Evolutionary conservation across 179 eudicot species (phyloP), one percentile per base, ranked within the genome.

Genomic region (Heliamphora pulchella): DNA sequence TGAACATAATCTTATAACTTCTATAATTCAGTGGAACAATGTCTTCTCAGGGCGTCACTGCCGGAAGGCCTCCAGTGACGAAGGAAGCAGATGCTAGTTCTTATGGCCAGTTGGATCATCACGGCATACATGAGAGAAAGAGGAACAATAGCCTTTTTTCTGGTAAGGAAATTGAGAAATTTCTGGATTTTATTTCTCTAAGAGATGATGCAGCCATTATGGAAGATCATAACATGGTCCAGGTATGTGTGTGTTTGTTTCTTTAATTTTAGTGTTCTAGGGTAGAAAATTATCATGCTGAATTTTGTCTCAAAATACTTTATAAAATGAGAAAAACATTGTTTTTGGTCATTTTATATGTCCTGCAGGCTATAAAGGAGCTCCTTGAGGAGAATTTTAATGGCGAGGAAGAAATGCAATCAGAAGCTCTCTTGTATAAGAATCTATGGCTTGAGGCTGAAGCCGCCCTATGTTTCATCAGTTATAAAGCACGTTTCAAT

Each of bases 391-490:
- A 85, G 82, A 90, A 91, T 80, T 84, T 94, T 65, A 80, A 58
- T 39, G 84, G 65, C 10, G 82, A 88, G 82, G 93, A 90, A 83
- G 90, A 86, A 80, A 81, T 78, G 78, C 87, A 87, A 51, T 76
- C 89, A 53, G 88, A 88, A 47, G 84, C 86, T 82, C 81, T 84
- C 72, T 80, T 92, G 51, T 96, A 89, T 74, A 92, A 87, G 85
- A 91, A 84, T 82, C 83, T 96, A 51, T 96, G 99, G 99, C 97
- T 94, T 71, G 98, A 96, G 80, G 97, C 99, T 55, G 99, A 96
- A 90, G 97, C 99, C 80, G 91, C 94, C 79, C 82, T 96, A 53
- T 96, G 97, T 86, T 80, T 88, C 54, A 79, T 84, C 80, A 89
- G 90, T 85, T 86, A 88, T 63, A 90, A 82, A 87, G 89, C 94